These are phyloP conservation scores for Oemleria cerasiformis DNA, from an alignment of 306 rosid species.

Conservation along the genomic window DNA sequence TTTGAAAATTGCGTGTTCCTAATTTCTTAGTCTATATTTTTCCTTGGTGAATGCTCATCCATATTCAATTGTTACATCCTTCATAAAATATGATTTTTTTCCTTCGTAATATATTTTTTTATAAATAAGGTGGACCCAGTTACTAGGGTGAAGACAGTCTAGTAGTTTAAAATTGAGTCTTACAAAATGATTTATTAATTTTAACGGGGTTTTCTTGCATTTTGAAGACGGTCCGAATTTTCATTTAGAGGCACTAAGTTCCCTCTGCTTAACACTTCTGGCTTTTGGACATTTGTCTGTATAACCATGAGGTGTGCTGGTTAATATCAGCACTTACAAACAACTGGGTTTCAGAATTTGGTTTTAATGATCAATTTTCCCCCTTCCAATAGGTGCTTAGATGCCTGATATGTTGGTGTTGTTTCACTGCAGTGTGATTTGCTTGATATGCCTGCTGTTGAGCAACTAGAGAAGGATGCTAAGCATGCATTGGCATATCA, in stretches of 20 bases:
- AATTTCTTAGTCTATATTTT: background rate
- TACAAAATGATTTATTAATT: background rate
- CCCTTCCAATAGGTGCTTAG: background rate
- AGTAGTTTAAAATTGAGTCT: background rate
- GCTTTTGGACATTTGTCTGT: background rate
- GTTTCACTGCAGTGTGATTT: constrained; percentile 71
- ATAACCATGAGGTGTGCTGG: background rate
- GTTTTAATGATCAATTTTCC: background rate
- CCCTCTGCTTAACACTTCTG: background rate
- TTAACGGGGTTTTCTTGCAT: background rate
- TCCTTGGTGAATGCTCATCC: background rate
- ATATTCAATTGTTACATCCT: background rate
- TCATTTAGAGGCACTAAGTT: background rate
- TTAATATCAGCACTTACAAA: background rate
- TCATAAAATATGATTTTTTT: background rate
- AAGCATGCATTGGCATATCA: constrained; percentile 67
- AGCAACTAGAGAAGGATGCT: constrained; percentile 87
- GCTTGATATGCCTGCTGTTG: constrained; percentile 75
- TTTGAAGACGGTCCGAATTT: background rate
- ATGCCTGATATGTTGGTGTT: background rate
- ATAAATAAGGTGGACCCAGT: background rate
- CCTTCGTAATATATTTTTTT: background rate
- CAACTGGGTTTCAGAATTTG: background rate
- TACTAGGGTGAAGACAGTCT: background rate
- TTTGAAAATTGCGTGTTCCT: background rate